Evolutionary conservation across 305 asterid genomes (phyloP).

Genomic region (Rubia tinctorum): DNA sequence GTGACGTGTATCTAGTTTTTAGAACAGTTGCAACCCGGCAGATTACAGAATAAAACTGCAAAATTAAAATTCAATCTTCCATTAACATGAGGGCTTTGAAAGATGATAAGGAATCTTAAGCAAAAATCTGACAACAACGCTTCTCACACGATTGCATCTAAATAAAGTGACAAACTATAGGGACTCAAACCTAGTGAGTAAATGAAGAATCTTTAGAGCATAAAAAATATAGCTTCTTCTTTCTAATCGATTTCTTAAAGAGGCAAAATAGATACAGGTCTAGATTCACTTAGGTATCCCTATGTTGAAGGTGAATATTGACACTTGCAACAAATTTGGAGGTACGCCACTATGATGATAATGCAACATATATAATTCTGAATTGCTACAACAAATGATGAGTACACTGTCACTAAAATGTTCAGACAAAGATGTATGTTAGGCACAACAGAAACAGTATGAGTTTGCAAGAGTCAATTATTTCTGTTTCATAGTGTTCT

Average conservation of each 20-base stretch:
- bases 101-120: background rate
- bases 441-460: background rate
- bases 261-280: background rate
- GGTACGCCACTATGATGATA: background rate
- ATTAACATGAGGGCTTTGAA: background rate
- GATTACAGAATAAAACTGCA: conserved; percentile 72
- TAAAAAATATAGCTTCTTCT: background rate
- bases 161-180: background rate
- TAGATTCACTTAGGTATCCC: background rate
- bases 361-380: background rate
- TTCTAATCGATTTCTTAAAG: background rate
- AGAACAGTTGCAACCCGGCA: conserved; percentile 83
- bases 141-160: background rate
- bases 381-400: background rate
- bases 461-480: background rate
- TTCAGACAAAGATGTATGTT: background rate
- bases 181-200: background rate
- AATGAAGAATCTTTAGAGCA: background rate
- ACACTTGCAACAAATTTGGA: conserved; percentile 2
- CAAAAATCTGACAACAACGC: background rate
- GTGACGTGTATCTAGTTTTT: conserved; percentile 88
- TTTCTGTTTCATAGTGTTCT: background rate
- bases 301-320: background rate
- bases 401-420: background rate
- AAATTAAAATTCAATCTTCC: conserved; percentile 3